Evolutionary conservation across 176 grass and related monocot species (phyloP), one percentile per base, ranked within the genome.

Genomic region (Juncus effusus): DNA sequence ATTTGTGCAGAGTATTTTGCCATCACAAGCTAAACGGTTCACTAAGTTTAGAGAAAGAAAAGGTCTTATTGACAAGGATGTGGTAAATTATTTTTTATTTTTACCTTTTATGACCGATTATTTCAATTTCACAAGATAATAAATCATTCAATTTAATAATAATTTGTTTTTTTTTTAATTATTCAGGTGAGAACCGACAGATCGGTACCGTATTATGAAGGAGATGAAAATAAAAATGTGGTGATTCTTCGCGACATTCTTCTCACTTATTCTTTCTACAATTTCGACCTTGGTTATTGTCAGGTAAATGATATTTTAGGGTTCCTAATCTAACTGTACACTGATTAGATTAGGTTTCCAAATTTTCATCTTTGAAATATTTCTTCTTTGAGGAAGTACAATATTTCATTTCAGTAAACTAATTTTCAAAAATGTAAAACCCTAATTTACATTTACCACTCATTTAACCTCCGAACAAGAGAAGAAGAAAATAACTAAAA

Each of bases 211-310:
- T 99, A 75, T 57, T 99, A 93, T 44, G 94, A 99, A 93, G 94
- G 94, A 81, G 94, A 99, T 77, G 94, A 99, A 49, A 99, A 93
- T 74, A 72, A 11, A 52, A 93, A 99, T 82, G 83, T 99, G 56
- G 69, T 75, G 54, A 41, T 87, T 78, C 78, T 99, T 81, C 94
- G 94, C 54, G 94, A 99, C 59, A 93, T 99, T 74, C 70, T 99
- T 37, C 63, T 99, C 57, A 90, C 94, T 16, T 93, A 99, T 75
- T 93, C 94, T n/a, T 99, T 99, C 80, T 99, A 90, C 70, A 99
- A 99, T 89, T 99, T 99, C 57, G 88, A 99, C 73, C 88, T 99
- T 57, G 94, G 94, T 59, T 99, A 99, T 76, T 99, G 94, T 75
- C 94, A 99, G 73, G 94, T 99, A 93, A 87, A 75, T 76, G 51